Evolutionary conservation across 768 basidiomycete genomes (phyloP), one percentile per base, ranked within the genome.

Genomic region (Cystobasidium onofrii): DNA sequence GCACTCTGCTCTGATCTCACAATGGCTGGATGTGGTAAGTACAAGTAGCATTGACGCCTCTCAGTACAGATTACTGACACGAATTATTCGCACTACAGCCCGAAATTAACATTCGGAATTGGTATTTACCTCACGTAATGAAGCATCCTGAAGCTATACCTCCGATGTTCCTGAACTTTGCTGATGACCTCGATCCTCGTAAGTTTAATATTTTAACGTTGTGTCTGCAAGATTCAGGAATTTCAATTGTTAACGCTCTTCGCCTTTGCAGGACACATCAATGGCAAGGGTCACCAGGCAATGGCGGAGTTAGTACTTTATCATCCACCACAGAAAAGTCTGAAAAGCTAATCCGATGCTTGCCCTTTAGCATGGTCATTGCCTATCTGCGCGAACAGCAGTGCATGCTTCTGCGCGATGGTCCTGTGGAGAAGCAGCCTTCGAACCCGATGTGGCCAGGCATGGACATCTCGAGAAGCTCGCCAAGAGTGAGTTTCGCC

Each of bases 91-190:
- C 23, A 31, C 65, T 50, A 23, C 36, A 71, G 69, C 25, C 63
- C 29, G 6, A 18, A 20, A 27, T 27, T 69, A 78, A 73, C 27
- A 20, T 78, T 17, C 62, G 76, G 27, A 78, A 78, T 39, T 57
- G 71, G 23, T 54, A 76, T 15, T 65, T 76, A 0, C 77, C 77
- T 0, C 54, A 74, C 23, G 39, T 73, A 33, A 43, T 78, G 31
- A 27, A 27, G 20, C 61, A 76, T 20, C 74, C 76, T 2, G 67
- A 76, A 6, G 33, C 43, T 15, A 60, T 65, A 13, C 43, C 54
- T 0, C 27, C 44, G 0, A 61, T 62, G 27, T 77, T 75, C 52
- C 29, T 64, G 9, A 43, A 74, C 23, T 33, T 57, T 23, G 13
- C 23, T 0, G 63, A 73, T 29, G 63, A 41, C 9, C 52, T 71